These are phyloP conservation scores for Beta macrorhiza DNA, from an alignment of 179 eudicot species.

Conservation along the genomic window DNA sequence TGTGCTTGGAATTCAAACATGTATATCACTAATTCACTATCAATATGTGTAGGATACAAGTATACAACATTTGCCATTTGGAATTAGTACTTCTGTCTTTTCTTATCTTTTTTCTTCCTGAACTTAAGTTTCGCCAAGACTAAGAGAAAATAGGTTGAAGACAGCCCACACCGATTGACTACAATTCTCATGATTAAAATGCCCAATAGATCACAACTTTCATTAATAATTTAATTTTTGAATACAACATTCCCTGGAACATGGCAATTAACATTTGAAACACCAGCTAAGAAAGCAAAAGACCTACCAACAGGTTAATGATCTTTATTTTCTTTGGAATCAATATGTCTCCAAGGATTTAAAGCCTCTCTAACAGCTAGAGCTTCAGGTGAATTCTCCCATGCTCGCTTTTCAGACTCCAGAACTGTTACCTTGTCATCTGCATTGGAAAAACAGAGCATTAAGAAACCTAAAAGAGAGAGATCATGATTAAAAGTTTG, in stretches of 20 bases:
- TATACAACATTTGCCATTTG: too few species aligned
- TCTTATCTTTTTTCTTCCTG: too few species aligned
- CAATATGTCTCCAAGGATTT: slow-evolving; percentile 79
- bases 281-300: neutral
- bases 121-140: neutral
- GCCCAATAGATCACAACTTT: neutral
- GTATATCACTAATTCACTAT: too few species aligned
- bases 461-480: neutral
- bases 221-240: neutral
- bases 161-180: neutral
- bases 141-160: neutral
- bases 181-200: neutral
- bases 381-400: slow-evolving; percentile 85
- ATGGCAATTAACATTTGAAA: neutral
- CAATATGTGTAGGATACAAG: too few species aligned
- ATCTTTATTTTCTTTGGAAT: slow-evolving; percentile 41
- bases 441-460: slow-evolving; percentile 28
- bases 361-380: slow-evolving; percentile 79
- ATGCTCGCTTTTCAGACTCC: slow-evolving; percentile 82
- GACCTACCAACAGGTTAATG: slow-evolving; percentile 18
- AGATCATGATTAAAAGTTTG: too few species aligned
- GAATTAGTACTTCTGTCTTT: too few species aligned
- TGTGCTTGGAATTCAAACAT: neutral
- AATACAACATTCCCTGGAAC: neutral
- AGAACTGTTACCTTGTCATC: slow-evolving; percentile 86